Conservation (phyloP, 306 rosid species). For the Begonia peltatifolia region DNA sequence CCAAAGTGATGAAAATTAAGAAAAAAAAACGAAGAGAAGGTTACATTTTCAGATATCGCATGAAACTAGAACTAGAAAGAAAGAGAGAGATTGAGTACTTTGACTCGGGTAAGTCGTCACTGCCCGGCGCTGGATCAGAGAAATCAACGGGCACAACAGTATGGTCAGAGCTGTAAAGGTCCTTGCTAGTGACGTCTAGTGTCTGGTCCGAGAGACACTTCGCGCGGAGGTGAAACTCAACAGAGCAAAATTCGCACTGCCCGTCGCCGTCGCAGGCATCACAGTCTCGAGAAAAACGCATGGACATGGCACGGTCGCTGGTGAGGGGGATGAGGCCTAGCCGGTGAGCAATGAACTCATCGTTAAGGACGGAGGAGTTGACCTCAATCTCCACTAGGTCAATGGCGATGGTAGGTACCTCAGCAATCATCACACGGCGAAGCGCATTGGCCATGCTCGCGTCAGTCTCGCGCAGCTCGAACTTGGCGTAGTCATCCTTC, state of each 20-base stretch:
- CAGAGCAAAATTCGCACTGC: slow-evolving; percentile 96
- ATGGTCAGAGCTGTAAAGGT: slow-evolving; percentile 73
- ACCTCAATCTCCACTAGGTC: slow-evolving; percentile 91
- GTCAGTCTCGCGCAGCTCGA: slow-evolving; percentile 90
- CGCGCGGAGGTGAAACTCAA: slow-evolving; percentile 79
- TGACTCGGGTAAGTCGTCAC: slow-evolving; percentile 30
- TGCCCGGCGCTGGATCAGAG: slow-evolving; percentile 40
- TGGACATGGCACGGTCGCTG: slow-evolving; percentile 81
- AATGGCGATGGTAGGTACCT: slow-evolving; percentile 86
- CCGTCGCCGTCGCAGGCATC: slow-evolving; percentile 98
- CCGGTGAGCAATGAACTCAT: slow-evolving; percentile 95
- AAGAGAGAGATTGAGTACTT: slow-evolving; percentile 21
- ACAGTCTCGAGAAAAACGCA: slow-evolving; percentile 99
- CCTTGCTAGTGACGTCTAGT: slow-evolving; percentile 78
- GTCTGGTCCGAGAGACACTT: slow-evolving; percentile 66
- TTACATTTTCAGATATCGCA: background rate
- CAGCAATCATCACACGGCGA: slow-evolving; percentile 94
- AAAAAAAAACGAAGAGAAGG: too few species aligned
- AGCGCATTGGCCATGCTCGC: slow-evolving; percentile 86
- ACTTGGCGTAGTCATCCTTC: slow-evolving; percentile 51
- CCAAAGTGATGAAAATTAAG: too few species aligned
- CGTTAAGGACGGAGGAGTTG: slow-evolving; percentile 89
- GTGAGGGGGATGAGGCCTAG: slow-evolving; percentile 81
- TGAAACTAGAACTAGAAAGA: background rate
- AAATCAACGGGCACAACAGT: slow-evolving; percentile 85